Base-by-base conservation (phyloP, 1,139 yeast genomes). In the Yamadazyma epiphylla region DNA sequence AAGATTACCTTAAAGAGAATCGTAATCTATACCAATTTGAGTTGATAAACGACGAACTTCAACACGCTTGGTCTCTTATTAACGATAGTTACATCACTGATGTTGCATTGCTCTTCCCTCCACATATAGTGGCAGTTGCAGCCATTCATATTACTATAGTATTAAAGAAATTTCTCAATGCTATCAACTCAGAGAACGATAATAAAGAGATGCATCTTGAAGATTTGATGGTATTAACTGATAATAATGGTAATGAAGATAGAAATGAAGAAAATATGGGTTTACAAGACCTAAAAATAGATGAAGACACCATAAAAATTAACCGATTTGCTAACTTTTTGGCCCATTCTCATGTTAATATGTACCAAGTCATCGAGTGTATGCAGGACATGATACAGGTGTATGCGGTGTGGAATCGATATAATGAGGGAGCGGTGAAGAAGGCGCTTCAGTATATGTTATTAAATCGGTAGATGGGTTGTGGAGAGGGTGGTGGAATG, bases 71-170 rank as follows among this genome's bases (percentile, higher is more conserved):
- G 97, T 82, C 94, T 2, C 67, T 89, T 37, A 74, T 91, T 29
- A 91, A 89, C 51, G 98, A 91, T 51, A 77, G 91, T 41, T 89
- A 84, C 54, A 80, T 87, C 29, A 86, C 96, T 1, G 97, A 91
- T 51, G 62, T 87, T 22, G 89, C 86, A 36, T 58, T 91, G 31
- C 55, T 88, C 10, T 80, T 77, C 42, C 94, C 97, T 0, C 98
- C 98, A 0, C 96, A 88, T 55, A 75, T 88, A n/a, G 74, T 88
- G 10, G 95, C 96, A 1, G 63, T 83, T 22, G 78, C 94, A 0
- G 76, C 95, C n/a, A 60, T 89, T 11, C 86, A 83, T 53, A 64
- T 85, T 35, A 78, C 89, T 0, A 61, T 84, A 0, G 81, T 83
- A 14, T 56, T 83, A 28, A 74, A 77, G 37, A 60, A 61, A 22